phyloP scores from a whole-genome alignment of 2,329 filamentous ascomycete genomes.

The Cercospora nicotianae region DNA sequence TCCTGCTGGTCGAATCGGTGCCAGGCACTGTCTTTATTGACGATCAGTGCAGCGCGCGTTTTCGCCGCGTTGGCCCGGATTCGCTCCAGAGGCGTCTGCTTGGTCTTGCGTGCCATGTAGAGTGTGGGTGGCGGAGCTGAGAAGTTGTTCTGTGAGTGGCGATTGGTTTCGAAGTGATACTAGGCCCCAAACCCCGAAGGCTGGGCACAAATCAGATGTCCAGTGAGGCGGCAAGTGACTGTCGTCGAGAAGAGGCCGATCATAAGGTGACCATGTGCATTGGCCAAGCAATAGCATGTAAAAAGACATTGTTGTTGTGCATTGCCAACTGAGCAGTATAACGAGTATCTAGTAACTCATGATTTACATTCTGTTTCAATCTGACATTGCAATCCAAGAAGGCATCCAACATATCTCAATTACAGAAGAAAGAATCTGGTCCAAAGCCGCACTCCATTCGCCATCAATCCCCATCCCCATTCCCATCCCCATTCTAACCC shows the following conservation, averaged over 20 bases:
- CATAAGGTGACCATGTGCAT: too few species aligned
- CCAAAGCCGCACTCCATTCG: not conserved
- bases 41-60: not conserved
- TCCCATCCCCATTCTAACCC: not conserved
- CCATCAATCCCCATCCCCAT: not conserved
- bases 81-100: slow-evolving; percentile 11
- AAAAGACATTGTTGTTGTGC: too few species aligned
- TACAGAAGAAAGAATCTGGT: not conserved
- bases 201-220: too few species aligned
- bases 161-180: too few species aligned
- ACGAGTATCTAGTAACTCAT: not conserved
- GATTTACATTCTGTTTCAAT: not conserved
- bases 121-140: too few species aligned
- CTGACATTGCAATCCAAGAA: not conserved
- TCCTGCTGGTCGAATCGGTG: not conserved
- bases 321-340: too few species aligned
- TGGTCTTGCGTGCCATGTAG: slow-evolving; percentile 5
- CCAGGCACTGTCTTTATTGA: slow-evolving; percentile 4
- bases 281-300: too few species aligned
- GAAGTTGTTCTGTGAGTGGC: too few species aligned
- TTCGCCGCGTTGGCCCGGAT: slow-evolving; percentile 9
- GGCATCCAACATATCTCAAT: not conserved
- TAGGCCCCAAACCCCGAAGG: too few species aligned
- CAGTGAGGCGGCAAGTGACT: too few species aligned
- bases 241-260: too few species aligned